Conservation (phyloP, 345 rosid genomes). For the Populus pruinosa region DNA sequence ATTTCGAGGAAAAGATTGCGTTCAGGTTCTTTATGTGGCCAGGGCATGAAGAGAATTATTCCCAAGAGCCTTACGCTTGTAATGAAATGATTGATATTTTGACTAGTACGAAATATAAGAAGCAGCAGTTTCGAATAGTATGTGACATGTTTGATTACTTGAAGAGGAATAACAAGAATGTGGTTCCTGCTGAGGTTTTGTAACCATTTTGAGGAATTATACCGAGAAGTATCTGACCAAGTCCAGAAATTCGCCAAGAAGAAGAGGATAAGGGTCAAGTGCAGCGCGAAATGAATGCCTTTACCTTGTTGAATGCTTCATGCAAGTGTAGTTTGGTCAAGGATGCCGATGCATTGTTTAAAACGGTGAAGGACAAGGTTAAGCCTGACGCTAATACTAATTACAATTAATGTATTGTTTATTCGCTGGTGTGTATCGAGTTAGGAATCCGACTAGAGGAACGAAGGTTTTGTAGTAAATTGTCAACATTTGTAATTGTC, state of each 20-base stretch:
- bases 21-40: constrained; percentile 85
- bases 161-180: constrained; percentile 57
- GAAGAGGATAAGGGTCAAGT: constrained; percentile 79
- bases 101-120: constrained; percentile 78
- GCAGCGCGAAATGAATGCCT: constrained; percentile 80
- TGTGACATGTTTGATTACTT: constrained; percentile 79
- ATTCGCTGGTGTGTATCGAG: constrained; percentile 79
- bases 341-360: constrained; percentile 60
- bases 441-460: constrained; percentile 67
- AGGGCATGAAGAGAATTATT: constrained; percentile 51
- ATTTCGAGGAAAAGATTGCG: constrained; percentile 68
- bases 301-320: constrained; percentile 80
- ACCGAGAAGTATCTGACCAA: constrained; percentile 71
- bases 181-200: constrained; percentile 57
- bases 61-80: constrained; percentile 57
- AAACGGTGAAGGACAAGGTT: constrained; percentile 50
- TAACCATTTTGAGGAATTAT: constrained; percentile 52
- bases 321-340: constrained; percentile 79
- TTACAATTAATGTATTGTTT: constrained; percentile 56
- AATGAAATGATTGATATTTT: constrained; percentile 78
- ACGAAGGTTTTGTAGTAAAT: constrained; percentile 41
- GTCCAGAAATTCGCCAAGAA: constrained; percentile 82
- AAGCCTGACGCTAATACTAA: constrained; percentile 60
- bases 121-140: constrained; percentile 69
- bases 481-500: no score